Evolutionary conservation across 2,329 filamentous ascomycete genomes (phyloP).

Genomic region (Nothophaeocryptopus gaeumannii): DNA sequence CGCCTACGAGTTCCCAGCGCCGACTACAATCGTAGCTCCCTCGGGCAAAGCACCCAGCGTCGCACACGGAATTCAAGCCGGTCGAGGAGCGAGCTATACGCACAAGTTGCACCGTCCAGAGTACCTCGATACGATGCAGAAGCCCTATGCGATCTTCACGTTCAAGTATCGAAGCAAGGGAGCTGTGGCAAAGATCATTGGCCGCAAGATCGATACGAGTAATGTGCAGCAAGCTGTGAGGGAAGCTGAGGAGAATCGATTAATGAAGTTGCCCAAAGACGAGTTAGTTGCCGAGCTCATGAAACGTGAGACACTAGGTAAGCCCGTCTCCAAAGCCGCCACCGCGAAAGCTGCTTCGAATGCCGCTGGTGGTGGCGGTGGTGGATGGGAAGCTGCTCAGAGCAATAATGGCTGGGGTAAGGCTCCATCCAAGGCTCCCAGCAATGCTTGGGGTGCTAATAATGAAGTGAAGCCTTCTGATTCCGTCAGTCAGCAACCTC

Average conservation of each 20-base stretch:
- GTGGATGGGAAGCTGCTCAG: neutral
- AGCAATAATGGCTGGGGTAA: neutral
- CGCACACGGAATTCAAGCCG: constrained; percentile 29
- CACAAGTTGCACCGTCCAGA: constrained; percentile 39
- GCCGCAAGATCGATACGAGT: constrained; percentile 25
- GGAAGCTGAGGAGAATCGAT: constrained; percentile 21
- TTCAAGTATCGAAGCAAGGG: constrained; percentile 46
- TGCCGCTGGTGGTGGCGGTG: neutral
- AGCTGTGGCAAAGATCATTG: constrained; percentile 37
- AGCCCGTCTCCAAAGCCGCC: constrained; percentile 1
- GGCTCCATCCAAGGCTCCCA: neutral
- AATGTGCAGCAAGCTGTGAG: constrained; percentile 21
- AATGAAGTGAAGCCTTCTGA: constrained; percentile 15
- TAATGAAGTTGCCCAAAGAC: constrained; percentile 33
- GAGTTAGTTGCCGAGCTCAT: constrained; percentile 31
- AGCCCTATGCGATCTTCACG: constrained; percentile 48
- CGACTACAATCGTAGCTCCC: constrained; percentile 28
- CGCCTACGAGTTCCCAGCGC: constrained; percentile 33
- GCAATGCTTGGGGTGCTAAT: constrained; percentile 1
- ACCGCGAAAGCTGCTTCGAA: neutral
- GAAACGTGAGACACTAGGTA: constrained; percentile 11
- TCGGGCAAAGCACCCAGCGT: constrained; percentile 18
- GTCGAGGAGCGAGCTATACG: constrained; percentile 38
- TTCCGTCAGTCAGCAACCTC: constrained; percentile 7
- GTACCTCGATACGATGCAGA: constrained; percentile 42